Evolutionary conservation across 352 stramenopile genomes (phyloP).

Genomic region (Phytopythium kandeliae): DNA sequence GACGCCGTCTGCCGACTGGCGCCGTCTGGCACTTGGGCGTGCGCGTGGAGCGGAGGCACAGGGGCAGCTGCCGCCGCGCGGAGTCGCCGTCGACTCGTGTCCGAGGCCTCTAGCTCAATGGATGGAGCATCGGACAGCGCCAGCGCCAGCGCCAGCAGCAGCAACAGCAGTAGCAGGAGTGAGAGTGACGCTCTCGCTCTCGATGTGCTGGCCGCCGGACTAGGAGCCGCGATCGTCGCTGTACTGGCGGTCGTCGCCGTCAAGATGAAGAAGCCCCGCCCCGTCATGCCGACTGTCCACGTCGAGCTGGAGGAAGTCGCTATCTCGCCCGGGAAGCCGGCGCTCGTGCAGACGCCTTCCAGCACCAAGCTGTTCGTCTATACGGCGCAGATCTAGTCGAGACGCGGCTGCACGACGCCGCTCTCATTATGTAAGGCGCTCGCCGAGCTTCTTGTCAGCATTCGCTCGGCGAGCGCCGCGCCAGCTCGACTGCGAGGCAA

Average conservation of each 20-base stretch:
- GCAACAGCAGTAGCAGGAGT: no score
- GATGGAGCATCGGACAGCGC: background rate
- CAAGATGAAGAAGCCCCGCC: conserved; percentile 11
- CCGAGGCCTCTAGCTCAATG: background rate
- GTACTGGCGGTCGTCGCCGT: conserved; percentile 11
- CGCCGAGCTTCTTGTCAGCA: no score
- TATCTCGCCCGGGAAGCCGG: conserved; percentile 32
- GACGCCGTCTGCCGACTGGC: background rate
- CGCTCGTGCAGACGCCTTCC: conserved; percentile 17
- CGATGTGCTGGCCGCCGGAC: conserved; percentile 8
- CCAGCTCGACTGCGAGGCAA: no score
- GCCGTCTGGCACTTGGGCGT: background rate
- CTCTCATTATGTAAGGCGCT: no score
- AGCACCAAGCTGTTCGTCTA: conserved; percentile 42
- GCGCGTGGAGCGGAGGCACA: background rate
- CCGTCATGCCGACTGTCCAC: conserved; percentile 5
- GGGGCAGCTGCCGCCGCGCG: background rate
- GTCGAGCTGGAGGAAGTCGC: conserved; percentile 30
- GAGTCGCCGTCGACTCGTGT: background rate
- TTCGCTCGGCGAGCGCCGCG: no score
- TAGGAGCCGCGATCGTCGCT: conserved; percentile 19
- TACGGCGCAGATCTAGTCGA: conserved; percentile 39
- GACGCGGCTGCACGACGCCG: no score
- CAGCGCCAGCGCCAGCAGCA: no score
- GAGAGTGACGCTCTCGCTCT: background rate